These are phyloP conservation scores for Notholithocarpus densiflorus DNA, from an alignment of 306 rosid genomes.

Conservation along the genomic window DNA sequence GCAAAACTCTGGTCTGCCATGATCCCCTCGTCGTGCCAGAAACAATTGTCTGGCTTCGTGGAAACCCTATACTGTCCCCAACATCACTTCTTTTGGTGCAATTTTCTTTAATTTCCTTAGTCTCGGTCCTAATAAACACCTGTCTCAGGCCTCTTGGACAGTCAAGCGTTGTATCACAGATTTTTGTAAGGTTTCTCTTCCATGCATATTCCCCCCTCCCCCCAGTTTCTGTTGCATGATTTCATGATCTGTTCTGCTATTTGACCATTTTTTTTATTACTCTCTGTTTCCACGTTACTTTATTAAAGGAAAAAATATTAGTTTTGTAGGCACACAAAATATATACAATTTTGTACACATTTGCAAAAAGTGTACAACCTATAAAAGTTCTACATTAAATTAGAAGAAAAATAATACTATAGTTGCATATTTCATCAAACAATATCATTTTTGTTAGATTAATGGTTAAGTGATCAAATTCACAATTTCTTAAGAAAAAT, in stretches of 20 bases:
- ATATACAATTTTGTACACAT: no score
- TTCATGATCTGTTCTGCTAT: background rate
- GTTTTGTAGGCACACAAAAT: no score
- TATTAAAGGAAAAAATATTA: no score
- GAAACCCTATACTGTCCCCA: conserved; percentile 36
- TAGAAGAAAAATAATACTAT: no score
- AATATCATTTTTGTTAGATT: no score
- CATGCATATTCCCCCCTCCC: background rate
- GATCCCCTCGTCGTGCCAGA: background rate
- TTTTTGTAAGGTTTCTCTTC: conserved; percentile 50
- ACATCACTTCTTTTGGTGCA: conserved; percentile 56
- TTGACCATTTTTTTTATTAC: no score
- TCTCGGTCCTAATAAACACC: conserved; percentile 28
- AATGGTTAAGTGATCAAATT: no score
- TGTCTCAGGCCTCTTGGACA: conserved; percentile 59
- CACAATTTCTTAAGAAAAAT: no score
- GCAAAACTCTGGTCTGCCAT: conserved; percentile 44
- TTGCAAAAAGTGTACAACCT: no score
- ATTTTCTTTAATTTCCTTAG: conserved; percentile 31
- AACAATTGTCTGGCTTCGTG: conserved; percentile 15
- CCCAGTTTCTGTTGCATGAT: background rate
- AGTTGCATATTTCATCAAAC: no score
- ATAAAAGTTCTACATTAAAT: no score
- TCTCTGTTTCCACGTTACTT: no score
- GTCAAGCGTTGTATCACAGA: conserved; percentile 58